A percentile compares a stretch with the other conserved stretches of the same genome.
These are phyloP conservation scores for Euphorbia peplus DNA, from an alignment of 345 rosid species.

Conservation along the genomic window DNA sequence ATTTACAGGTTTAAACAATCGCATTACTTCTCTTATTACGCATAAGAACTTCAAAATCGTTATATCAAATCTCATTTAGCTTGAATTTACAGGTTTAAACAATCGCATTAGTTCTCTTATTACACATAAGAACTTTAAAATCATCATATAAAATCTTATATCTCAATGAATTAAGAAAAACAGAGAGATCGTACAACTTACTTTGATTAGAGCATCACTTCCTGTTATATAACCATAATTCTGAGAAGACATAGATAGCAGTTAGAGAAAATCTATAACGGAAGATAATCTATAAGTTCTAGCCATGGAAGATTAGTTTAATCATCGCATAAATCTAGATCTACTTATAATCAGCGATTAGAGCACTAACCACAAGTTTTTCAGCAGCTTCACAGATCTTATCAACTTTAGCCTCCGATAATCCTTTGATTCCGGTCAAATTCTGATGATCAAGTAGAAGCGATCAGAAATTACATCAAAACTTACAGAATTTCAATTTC, in stretches of 20 bases:
- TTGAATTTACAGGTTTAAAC: neutral
- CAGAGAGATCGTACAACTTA: slow-evolving; percentile 31
- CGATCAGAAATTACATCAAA: slow-evolving; percentile 4
- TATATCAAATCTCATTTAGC: slow-evolving; percentile 7
- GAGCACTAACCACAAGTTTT: slow-evolving; percentile 77
- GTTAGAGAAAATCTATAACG: slow-evolving; percentile 1
- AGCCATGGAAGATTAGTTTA: slow-evolving; percentile 7
- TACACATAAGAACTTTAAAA: neutral
- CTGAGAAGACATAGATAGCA: slow-evolving; percentile 26
- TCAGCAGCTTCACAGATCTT: slow-evolving; percentile 98
- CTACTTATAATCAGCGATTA: neutral
- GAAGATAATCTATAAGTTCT: neutral
- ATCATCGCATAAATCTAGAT: neutral
- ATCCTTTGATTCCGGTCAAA: slow-evolving; percentile 89
- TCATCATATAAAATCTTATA: neutral
- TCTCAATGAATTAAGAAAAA: neutral
- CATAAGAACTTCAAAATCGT: neutral
- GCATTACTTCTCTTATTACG: too few relatives aligned
- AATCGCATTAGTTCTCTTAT: too few relatives aligned
- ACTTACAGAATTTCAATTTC: neutral
- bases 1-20: too few relatives aligned
- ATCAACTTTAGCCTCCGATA: slow-evolving; percentile 95
- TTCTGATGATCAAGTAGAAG: slow-evolving; percentile 36
- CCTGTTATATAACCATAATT: slow-evolving; percentile 88
- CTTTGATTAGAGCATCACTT: slow-evolving; percentile 83